Evolutionary conservation across 129 eudicot genomes (phyloP).

Genomic region (Deinandra increscens): DNA sequence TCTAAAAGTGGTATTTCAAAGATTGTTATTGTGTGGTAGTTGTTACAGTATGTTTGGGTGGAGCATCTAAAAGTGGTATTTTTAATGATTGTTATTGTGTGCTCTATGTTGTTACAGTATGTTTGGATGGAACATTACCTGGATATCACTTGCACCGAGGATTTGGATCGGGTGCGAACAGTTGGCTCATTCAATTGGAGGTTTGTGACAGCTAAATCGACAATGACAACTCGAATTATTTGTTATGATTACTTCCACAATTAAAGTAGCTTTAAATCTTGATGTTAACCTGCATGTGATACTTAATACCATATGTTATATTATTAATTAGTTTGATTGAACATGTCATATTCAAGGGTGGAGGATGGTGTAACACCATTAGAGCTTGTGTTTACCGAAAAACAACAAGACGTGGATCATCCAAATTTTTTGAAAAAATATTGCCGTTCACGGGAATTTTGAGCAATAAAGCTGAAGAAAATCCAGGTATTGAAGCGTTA

Average conservation of each 20-base stretch:
- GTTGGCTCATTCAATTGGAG: slow-evolving; percentile 98
- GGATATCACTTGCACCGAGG: slow-evolving; percentile 93
- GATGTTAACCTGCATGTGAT: slow-evolving; percentile 26
- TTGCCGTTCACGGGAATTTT: slow-evolving; percentile 81
- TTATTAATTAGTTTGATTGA: background rate
- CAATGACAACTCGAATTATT: slow-evolving; percentile 26
- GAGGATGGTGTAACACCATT: slow-evolving; percentile 94
- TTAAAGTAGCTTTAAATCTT: slow-evolving; percentile 7
- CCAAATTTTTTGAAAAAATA: slow-evolving; percentile 60
- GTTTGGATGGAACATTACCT: slow-evolving; percentile 97
- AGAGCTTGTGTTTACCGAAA: slow-evolving; percentile 92
- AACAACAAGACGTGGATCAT: slow-evolving; percentile 90
- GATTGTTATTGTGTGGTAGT: no score
- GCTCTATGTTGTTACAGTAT: slow-evolving; percentile 51
- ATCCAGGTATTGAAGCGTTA: slow-evolving; percentile 67
- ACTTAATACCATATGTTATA: background rate
- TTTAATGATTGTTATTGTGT: no score
- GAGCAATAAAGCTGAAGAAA: slow-evolving; percentile 89
- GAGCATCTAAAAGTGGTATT: no score
- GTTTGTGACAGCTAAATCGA: slow-evolving; percentile 49
- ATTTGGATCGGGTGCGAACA: slow-evolving; percentile 80
- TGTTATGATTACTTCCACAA: slow-evolving; percentile 18
- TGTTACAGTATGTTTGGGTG: no score
- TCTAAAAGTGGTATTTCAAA: no score
- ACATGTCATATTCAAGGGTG: slow-evolving; percentile 59